These are phyloP conservation scores for Viola odorata DNA, from an alignment of 345 rosid genomes.

Conservation along the genomic window DNA sequence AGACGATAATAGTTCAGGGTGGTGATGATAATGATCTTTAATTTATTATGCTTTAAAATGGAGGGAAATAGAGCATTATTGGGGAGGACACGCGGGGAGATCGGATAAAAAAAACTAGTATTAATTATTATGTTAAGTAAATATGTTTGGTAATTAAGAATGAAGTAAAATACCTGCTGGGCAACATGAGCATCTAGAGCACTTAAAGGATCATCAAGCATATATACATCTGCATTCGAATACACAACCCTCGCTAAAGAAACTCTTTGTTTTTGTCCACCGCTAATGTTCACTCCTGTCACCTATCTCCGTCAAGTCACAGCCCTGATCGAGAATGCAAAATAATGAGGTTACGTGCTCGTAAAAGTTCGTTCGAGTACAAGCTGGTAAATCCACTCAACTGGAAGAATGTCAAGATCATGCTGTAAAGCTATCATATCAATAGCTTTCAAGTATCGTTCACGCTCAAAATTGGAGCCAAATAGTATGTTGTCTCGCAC, in stretches of 20 bases:
- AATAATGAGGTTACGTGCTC: constrained; percentile 6
- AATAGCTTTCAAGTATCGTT: constrained; percentile 67
- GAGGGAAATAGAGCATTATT: no score
- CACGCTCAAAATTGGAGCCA: constrained; percentile 66
- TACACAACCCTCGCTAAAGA: constrained; percentile 30
- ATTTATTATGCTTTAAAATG: no score
- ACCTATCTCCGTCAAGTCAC: constrained; percentile 37
- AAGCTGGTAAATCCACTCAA: constrained; percentile 14
- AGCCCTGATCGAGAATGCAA: constrained; percentile 54
- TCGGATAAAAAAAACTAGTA: no score
- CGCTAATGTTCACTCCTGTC: constrained; percentile 33
- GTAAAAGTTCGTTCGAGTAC: not conserved
- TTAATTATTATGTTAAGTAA: no score
- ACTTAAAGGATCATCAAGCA: constrained; percentile 32
- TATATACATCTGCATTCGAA: constrained; percentile 25
- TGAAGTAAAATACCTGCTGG: constrained; percentile 14
- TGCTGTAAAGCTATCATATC: constrained; percentile 81
- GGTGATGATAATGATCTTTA: no score
- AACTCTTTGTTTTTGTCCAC: constrained; percentile 32
- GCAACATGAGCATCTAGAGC: constrained; percentile 35
- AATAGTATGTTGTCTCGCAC: constrained; percentile 91
- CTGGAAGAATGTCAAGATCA: constrained; percentile 88
- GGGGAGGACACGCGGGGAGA: no score
- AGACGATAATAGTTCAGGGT: no score
- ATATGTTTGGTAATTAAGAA: not conserved